Evolutionary conservation across 164 flowering plant species (phyloP), one percentile per base, ranked within the genome.

Genomic region (Annona squamosa): DNA sequence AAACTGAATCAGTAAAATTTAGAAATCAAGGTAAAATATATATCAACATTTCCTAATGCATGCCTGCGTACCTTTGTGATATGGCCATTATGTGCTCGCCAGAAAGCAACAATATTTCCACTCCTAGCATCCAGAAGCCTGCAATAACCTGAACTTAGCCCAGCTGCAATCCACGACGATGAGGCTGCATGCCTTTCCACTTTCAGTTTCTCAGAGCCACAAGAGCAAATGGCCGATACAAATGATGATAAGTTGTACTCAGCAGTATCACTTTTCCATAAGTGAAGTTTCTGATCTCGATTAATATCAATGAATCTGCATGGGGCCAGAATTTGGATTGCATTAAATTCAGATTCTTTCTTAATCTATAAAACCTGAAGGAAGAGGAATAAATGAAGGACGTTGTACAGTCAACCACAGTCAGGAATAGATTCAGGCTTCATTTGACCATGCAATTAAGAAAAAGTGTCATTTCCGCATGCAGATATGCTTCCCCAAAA

Each of bases 81-180:
- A 78, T 86, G 91, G 77, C 97, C 97, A 81, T 91, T 98, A 85
- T 95, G 99, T 76, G 97, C 99, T 71, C 84, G 85, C 98, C 99
- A 95, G 57, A 87, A 85, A 72, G 92, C 79, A 82, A 93, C 78
- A 57, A 89, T 76, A 76, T 84, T 81, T 70, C 98, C 97, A 81
- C 90, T 91, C 78, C 97, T 91, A 65, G 81, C 80, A 80, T 96
- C 99, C 83, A 91, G 88, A 70, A 96, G 78, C 80, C 82, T 81
- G 80, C 93, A 89, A 71, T 85, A 79, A 65, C 99, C 98, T 78
- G 94, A 88, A 83, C 97, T 90, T 68, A 85, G 80, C 64, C 97
- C 97, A 78, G 88, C 85, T 59, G 97, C 95, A 82, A 93, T 85
- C 91, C 93, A 93, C 70, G 97, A 85, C 3, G 92, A 80, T 68